Percentiles rank a stretch among this genome's conserved stretches.
Evolutionary conservation across 306 rosid species (phyloP).

Genomic region (Arachis hypogaea): DNA sequence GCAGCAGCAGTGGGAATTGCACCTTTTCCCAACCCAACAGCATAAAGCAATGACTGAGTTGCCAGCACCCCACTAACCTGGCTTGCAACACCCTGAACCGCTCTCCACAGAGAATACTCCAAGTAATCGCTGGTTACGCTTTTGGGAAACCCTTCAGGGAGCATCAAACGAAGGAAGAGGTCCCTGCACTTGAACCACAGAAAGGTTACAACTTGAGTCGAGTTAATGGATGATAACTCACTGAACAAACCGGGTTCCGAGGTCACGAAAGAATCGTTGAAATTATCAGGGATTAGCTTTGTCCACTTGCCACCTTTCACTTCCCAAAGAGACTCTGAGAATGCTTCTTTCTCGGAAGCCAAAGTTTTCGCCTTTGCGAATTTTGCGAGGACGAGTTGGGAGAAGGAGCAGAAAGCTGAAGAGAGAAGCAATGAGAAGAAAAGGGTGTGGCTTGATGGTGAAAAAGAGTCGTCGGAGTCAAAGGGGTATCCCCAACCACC

Average conservation of each 20-base stretch:
- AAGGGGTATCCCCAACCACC: conserved; percentile 57
- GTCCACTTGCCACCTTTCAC: conserved; percentile 82
- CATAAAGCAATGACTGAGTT: conserved; percentile 90
- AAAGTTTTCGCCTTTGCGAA: conserved; percentile 57
- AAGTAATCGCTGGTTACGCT: conserved; percentile 83
- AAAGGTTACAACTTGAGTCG: conserved; percentile 37
- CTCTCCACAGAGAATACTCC: conserved; percentile 93
- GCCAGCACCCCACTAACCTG: conserved; percentile 91
- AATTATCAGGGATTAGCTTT: conserved; percentile 51
- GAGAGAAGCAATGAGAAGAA: conserved; percentile 46
- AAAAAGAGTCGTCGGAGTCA: conserved; percentile 48
- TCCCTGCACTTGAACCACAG: conserved; percentile 54
- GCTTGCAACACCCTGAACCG: conserved; percentile 89
- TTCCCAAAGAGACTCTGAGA: conserved; percentile 56
- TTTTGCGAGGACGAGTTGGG: conserved; percentile 58
- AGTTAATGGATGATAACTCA: conserved; percentile 35
- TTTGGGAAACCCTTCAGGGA: conserved; percentile 88
- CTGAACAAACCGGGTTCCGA: conserved; percentile 34
- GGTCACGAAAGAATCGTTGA: conserved; percentile 55
- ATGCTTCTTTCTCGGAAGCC: conserved; percentile 6
- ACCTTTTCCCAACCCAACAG: conserved; percentile 93
- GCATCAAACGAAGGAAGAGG: conserved; percentile 65
- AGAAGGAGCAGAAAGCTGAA: conserved; percentile 52
- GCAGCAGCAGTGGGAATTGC: conserved; percentile 93
- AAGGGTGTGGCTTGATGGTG: conserved; percentile 42